Conservation (phyloP, 495 filamentous ascomycete species). For the Parathielavia appendiculata region DNA sequence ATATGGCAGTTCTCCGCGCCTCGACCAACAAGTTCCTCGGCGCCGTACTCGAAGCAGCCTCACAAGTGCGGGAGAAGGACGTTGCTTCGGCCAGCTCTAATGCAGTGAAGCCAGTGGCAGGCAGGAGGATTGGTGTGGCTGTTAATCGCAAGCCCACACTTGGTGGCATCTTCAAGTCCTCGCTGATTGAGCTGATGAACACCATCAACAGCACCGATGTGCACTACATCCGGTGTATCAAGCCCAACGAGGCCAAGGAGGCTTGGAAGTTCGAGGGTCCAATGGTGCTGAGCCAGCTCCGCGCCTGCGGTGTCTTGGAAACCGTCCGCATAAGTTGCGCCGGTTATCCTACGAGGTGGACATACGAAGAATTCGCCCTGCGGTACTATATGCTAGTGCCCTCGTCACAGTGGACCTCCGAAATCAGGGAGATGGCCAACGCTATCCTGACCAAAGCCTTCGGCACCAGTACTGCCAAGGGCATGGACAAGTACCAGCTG, state of each 20-base stretch:
- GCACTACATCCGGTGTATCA: conserved; percentile 99
- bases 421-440: conserved; percentile 89
- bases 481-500: conserved; percentile 90
- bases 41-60: conserved; percentile 79
- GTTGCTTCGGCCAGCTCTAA: conserved; percentile 60
- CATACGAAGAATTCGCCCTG: conserved; percentile 96
- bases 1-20: conserved; percentile 82
- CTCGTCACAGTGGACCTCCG: conserved; percentile 83
- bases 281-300: conserved; percentile 95
- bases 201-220: conserved; percentile 98
- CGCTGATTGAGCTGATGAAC: conserved; percentile 94
- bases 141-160: conserved; percentile 95
- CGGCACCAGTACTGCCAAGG: conserved; percentile 66
- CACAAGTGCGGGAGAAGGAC: conserved; percentile 86
- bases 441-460: conserved; percentile 88
- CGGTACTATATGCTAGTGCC: conserved; percentile 98
- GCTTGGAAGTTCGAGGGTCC: conserved; percentile 98
- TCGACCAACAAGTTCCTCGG: conserved; percentile 83
- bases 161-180: conserved; percentile 97
- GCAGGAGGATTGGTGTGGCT: conserved; percentile 81
- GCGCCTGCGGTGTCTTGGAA: conserved; percentile 97
- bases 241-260: conserved; percentile 95
- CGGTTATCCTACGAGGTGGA: conserved; percentile 97
- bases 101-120: conserved; percentile 63
- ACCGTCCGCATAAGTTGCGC: conserved; percentile 97